Base-by-base conservation (phyloP, 805 yeast genomes). In the Pichia nakasei region DNA sequence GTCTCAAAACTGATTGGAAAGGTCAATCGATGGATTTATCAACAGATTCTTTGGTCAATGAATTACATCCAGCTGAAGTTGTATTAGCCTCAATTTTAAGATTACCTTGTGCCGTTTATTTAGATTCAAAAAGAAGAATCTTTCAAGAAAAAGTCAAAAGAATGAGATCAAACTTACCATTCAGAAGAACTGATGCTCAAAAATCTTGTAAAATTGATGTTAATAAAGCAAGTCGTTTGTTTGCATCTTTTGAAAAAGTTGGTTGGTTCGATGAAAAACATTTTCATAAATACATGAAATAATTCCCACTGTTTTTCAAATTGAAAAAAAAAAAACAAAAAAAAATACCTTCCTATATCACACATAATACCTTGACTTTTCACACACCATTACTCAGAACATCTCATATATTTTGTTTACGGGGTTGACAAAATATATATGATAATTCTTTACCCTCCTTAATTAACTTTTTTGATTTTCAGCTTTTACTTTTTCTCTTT, bases 181-280 rank as follows among this genome's bases (percentile, higher is more conserved):
- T 91, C 66, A 80, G 96, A 66, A 81, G 97, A 66, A 93, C 97
- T 0, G 98, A 91, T 64, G 95, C 97, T 8, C 97, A 91, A 65
- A 93, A 93, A 69, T 96, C 97, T 6, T 91, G 97, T 63, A 78
- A 95, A 51, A 89, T 93, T 52, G 97, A 93, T 63, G 97, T 91
- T 37, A 93, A 93, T 64, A 93, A 93, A 64, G 97, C 97, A 2
- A 82, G 94, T 39, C 75, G 96, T 52, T 69, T 91, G 44, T 91
- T 77, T 67, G 94, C 91, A 22, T 87, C 96, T 20, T 93, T 78
- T 59, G 95, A 91, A 61, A 78, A 77, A 60, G 91, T 85, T 38
- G 97, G 97, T 35, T 86, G 97, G 91, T 78, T 91, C 51, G 74
- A 85, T 13, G 96, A 91, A 61, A 65, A 69, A 19, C 76, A 80